Evolutionary conservation across 2,329 filamentous ascomycete species (phyloP).

Genomic region (Colletotrichum graminicola): DNA sequence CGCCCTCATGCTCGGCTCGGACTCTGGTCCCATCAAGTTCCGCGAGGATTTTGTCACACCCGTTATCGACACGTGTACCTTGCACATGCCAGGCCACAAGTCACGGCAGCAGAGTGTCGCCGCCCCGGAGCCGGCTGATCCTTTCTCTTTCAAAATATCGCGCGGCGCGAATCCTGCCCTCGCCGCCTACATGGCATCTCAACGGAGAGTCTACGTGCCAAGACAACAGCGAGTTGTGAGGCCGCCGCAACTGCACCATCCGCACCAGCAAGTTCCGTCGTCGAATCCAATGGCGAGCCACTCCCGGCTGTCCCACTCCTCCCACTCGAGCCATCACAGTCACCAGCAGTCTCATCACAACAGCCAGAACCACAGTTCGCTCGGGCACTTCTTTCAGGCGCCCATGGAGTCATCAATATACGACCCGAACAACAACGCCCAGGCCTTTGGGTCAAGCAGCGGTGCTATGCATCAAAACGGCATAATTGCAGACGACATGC

Average conservation of each 20-base stretch:
- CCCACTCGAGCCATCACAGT: slow-evolving; percentile 33
- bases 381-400: slow-evolving; percentile 41
- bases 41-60: slow-evolving; percentile 53
- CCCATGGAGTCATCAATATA: slow-evolving; percentile 41
- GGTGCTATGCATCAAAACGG: slow-evolving; percentile 44
- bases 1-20: slow-evolving; percentile 54
- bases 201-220: slow-evolving; percentile 51
- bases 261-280: slow-evolving; percentile 37
- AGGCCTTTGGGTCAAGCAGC: slow-evolving; percentile 27
- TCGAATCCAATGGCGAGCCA: slow-evolving; percentile 41
- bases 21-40: slow-evolving; percentile 48
- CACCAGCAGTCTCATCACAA: slow-evolving; percentile 23
- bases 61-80: slow-evolving; percentile 52
- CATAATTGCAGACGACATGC: slow-evolving; percentile 54
- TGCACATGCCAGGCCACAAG: slow-evolving; percentile 53
- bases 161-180: slow-evolving; percentile 51
- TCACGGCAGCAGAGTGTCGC: slow-evolving; percentile 40
- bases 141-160: slow-evolving; percentile 55
- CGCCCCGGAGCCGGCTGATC: slow-evolving; percentile 45
- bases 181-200: slow-evolving; percentile 52
- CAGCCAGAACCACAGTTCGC: slow-evolving; percentile 29
- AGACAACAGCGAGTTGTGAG: slow-evolving; percentile 37
- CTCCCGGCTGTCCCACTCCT: slow-evolving; percentile 37
- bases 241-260: slow-evolving; percentile 39
- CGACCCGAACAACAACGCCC: slow-evolving; percentile 30